Evolutionary conservation across 169 alveolate species (phyloP), one percentile per base, ranked within the genome.

Genomic region (Cyclospora cayetanensis): DNA sequence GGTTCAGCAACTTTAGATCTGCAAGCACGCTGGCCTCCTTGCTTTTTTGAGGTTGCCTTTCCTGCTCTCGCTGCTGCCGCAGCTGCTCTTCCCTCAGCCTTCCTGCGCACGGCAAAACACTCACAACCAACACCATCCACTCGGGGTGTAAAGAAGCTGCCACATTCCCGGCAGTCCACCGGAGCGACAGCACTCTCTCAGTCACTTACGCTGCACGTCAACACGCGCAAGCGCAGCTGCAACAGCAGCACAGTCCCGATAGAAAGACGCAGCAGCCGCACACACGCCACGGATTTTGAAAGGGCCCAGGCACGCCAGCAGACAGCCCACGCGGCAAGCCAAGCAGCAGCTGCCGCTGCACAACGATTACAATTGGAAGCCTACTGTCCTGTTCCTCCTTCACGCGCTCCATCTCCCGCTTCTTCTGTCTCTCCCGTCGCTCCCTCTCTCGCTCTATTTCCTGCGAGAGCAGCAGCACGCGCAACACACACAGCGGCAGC

Each of bases 381-480:
- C 0, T 27, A 46, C 90, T 74, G 37, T 77, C 90, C 39, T 63
- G 74, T 25, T 72, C 90, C 11, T 35, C 85, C 25, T 43, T 60
- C 43, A 46, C 65, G 39, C 85, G 29, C 65, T 60, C 90, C 52
- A 63, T 60, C 31, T 74, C 83, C 1, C 90, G 42, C 55, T 37
- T 63, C 66, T 42, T 72, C 70, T 31, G 65, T 52, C 74, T 65
- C 55, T 50, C 87, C 83, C 42, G 27, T 50, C 60, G 20, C 79
- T 68, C 91, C 77, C 60, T 18, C 72, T 63, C 94, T n/a, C 91
- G 41, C 65, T 77, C 74, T 29, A 63, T 35, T 55, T 90, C 90
- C 91, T 66, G 60, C 12, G 46, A 60, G 29, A 39, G 27, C 41
- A 84, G 4, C 18, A 84, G 9, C 66, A 60, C 7, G 9, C 9